Conservation (phyloP, 306 rosid species). For the Gastrolobium bilobum region DNA sequence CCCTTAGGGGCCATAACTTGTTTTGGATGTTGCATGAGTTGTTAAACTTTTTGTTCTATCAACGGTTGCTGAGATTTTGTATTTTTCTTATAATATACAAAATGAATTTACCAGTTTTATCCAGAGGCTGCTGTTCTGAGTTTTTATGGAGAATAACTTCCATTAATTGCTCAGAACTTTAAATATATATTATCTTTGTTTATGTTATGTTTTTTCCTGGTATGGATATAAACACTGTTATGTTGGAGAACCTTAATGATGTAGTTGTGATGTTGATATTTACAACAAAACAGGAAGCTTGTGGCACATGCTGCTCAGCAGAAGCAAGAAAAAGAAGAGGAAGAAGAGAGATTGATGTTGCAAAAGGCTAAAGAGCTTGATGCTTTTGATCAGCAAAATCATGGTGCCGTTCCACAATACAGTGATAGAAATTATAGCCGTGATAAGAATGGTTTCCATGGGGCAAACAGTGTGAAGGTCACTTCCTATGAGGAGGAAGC, state of each 20-base stretch:
- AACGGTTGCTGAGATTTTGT: neutral
- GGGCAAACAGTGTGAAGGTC: slow-evolving; percentile 96
- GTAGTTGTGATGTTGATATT: slow-evolving; percentile 32
- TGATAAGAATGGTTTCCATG: slow-evolving; percentile 90
- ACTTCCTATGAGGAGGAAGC: slow-evolving; percentile 99
- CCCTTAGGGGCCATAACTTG: neutral
- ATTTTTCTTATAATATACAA: slow-evolving; percentile 8
- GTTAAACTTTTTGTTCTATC: neutral
- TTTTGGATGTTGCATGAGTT: slow-evolving; percentile 25
- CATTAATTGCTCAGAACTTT: slow-evolving; percentile 8
- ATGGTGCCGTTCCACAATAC: slow-evolving; percentile 92
- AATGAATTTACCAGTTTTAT: neutral
- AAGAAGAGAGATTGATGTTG: slow-evolving; percentile 74
- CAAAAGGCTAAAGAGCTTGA: slow-evolving; percentile 94
- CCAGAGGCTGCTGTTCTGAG: slow-evolving; percentile 15
- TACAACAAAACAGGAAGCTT: slow-evolving; percentile 68
- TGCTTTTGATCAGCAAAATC: slow-evolving; percentile 98
- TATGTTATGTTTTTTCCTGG: neutral
- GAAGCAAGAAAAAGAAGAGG: slow-evolving; percentile 89
- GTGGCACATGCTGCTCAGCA: slow-evolving; percentile 87
- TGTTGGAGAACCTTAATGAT: slow-evolving; percentile 6
- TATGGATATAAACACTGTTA: slow-evolving; percentile 12
- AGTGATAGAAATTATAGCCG: slow-evolving; percentile 75
- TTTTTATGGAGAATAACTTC: slow-evolving; percentile 30
- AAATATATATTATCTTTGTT: slow-evolving; percentile 10